Evolutionary conservation across 768 basidiomycete species (phyloP), one percentile per base, ranked within the genome.

Genomic region (Neoboletus magnificus): DNA sequence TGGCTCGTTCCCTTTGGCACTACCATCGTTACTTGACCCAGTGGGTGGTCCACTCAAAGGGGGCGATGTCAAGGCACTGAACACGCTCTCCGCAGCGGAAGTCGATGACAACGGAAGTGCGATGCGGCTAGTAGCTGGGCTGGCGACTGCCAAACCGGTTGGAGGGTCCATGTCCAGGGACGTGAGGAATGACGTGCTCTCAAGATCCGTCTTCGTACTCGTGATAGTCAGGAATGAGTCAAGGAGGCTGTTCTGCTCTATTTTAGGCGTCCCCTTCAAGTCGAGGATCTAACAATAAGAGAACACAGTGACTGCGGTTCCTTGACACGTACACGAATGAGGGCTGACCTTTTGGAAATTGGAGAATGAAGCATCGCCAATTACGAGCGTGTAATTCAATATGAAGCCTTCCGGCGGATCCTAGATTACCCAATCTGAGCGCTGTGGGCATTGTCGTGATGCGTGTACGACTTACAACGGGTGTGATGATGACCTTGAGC

Each of bases 131-230:
- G 79, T 79, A 15, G 80, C 81, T 1, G 90, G 89, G 61, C 86
- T 89, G 6, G 83, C 75, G 18, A 86, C 73, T 41, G 77, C 82
- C n/a, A 79, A 73, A 46, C 73, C 78, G 5, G 77, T 69, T 0
- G 83, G 75, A 1, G 94, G 93, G 60, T 98, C 95, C 97, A 99
- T 99, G 71, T 99, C 97, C 32, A 99, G 80, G 0, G 86, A 82
- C 0, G 93, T 89, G 32, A 99, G 82, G 80, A 99, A 98, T 0
- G 97, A 98, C 0, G 90, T 88, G 68, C 82, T 87, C 58, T 91
- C 84, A 15, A 99, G 79, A 51, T 98, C 93, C 27, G 84, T 81
- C 68, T 93, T 91, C 5, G 91, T 94, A 62, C 96, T 96, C 32
- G 96, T 98, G 53, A 91, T 87, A 8, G 91, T 88, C 39, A 98